phyloP scores from a whole-genome alignment of 257 asterid genomes.

The Marsdenia floribunda region DNA sequence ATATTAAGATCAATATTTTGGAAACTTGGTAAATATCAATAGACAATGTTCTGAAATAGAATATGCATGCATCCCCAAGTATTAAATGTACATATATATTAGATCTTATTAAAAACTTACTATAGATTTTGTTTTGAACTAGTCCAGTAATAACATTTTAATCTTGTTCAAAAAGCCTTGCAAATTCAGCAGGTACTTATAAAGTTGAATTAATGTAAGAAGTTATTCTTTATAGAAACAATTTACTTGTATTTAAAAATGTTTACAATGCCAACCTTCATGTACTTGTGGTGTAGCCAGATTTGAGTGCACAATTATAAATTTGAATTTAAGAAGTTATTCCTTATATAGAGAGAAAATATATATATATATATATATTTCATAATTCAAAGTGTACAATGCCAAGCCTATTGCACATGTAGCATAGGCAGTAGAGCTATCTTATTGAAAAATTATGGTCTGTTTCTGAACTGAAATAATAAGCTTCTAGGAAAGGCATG shows the following conservation, averaged over 20 bases:
- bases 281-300: not conserved
- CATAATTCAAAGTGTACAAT: not conserved
- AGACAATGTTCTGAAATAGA: not conserved
- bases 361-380: too few species aligned
- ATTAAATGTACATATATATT: not conserved
- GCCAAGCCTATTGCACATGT: not conserved
- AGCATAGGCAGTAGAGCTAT: not conserved
- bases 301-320: not conserved
- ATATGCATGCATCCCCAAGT: not conserved
- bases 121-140: not conserved
- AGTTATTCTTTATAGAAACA: not conserved
- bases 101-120: not conserved
- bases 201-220: not conserved
- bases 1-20: not conserved
- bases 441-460: not conserved
- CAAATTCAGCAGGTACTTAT: not conserved
- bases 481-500: conserved; percentile 3
- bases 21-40: not conserved
- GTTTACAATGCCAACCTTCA: not conserved
- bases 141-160: not conserved
- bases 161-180: not conserved
- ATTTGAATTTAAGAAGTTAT: not conserved
- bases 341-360: not conserved
- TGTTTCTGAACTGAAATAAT: conserved; percentile 1
- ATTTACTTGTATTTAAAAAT: not conserved